Base-by-base conservation (phyloP, 2,329 filamentous ascomycete genomes). In the Ceratocystis papillata region DNA sequence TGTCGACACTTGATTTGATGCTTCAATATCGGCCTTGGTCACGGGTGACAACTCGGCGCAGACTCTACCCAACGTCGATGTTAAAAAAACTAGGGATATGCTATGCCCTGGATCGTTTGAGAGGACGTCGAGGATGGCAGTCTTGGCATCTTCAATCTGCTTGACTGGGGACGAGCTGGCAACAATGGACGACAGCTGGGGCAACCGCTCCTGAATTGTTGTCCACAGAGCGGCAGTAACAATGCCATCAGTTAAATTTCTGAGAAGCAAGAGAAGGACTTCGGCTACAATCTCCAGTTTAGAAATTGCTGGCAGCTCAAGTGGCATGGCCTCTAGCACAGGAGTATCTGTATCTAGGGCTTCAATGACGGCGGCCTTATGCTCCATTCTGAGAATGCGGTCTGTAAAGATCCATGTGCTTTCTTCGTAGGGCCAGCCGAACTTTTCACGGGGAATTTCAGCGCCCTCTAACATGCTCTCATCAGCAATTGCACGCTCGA, bases 31-130 rank as follows among this genome's bases (percentile, higher is more conserved):
- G 60, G 50, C 67, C 48, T 62, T 53, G 3, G 61, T 68, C 22
- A 67, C 60, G 1, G 70, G 80, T 50, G 72, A 73, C 5, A 85
- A 74, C 65, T 85, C 82, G 0, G 76, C 73, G 1, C 79, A 76
- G 1, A 83, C 76, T 3, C 79, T 78, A 1, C 79, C 76, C 0
- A 96, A 79, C 75, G 91, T 92, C 7, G 89, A 86, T 0, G 87
- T 90, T 17, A 96, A 77, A 69, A 96, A 91, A 1, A 96, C 88
- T 72, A 96, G 96, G 0, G 88, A 88, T 65, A 96, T 92, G 72
- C 90, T 94, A 75, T 96, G 88, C 62, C 87, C 87, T 0, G 90
- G 88, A 0, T 84, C 81, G 1, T 82, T 78, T 0, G 87, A 82
- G 1, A 96, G 80, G 1, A 87, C 81, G 70, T 96, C 92, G 4